Evolutionary conservation across 2,329 filamentous ascomycete genomes (phyloP), one percentile per base, ranked within the genome.

Genomic region (Microascus cirrosus): DNA sequence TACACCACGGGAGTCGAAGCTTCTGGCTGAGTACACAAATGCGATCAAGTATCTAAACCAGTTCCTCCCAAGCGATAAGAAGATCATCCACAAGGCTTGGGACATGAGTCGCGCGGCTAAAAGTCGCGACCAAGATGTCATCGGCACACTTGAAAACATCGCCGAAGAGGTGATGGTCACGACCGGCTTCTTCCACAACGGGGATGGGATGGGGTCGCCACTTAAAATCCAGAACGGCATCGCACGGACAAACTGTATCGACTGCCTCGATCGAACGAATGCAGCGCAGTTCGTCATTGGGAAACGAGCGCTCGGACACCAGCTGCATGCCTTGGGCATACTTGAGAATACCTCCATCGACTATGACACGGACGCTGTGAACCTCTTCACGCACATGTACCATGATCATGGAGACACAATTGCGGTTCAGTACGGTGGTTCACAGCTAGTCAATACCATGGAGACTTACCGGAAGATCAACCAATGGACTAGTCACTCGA

Each of bases 401-500:
- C 92, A 97, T 69, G 91, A 95, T 64, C 94, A 99, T 67, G 94
- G 94, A 59, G 94, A 99, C 70, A 96, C 92, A 3, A 97, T 99
- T 66, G 94, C 94, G 1, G 88, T 97, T 57, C 94, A 99, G 69
- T 99, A 99, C 65, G 94, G 94, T 59, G 94, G 94, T 11, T 97
- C 92, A 2, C 94, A 99, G 70, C 81, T 99, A 0, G 94, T 99
- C 65, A 99, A 99, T 69, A 99, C 94, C 0, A 97, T 99, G 92
- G 92, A 95, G 63, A 99, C 94, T 4, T 99, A 99, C 70, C 88
- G 94, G 59, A 97, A 97, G 73, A 95, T 96, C 69, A 97, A 97
- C 64, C 93, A 97, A 69, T 99, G 94, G 94, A 95, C 91, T 25
- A 96, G 90, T 65, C 91, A 96, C 70, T 96, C 93, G 2, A 83